These are phyloP conservation scores for Cardamine chenopodiifolia DNA, from an alignment of 345 rosid genomes.

Conservation along the genomic window DNA sequence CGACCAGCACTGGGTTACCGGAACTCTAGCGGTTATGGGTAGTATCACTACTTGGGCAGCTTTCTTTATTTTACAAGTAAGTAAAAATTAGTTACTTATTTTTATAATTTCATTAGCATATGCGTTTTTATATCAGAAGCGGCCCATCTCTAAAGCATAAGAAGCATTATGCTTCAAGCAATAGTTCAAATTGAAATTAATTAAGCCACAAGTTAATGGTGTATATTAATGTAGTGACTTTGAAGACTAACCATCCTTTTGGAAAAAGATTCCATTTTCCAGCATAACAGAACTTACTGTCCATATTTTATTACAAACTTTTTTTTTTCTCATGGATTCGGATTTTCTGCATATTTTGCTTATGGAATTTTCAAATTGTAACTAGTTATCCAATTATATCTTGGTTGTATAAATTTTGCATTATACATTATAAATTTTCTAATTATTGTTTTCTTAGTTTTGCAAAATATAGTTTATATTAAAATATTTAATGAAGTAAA, in stretches of 20 bases:
- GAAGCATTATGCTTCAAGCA: background rate
- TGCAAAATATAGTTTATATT: background rate
- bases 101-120: background rate
- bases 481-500: background rate
- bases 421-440: background rate
- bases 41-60: slow-evolving; percentile 70
- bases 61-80: slow-evolving; percentile 84
- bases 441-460: background rate
- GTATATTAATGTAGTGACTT: background rate
- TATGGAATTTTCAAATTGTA: background rate
- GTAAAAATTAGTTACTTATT: slow-evolving; percentile 12
- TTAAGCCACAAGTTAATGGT: background rate
- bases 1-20: slow-evolving; percentile 62
- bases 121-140: too few relatives aligned
- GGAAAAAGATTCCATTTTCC: background rate
- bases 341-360: background rate
- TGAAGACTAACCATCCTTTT: background rate
- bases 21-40: slow-evolving; percentile 65
- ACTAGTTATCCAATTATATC: background rate
- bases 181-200: background rate
- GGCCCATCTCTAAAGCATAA: too few relatives aligned
- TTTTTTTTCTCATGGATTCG: background rate
- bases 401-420: background rate
- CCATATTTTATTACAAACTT: background rate
- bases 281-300: background rate